Base-by-base conservation (phyloP, 2,329 filamentous ascomycete species). In the Zymoseptoria pseudotritici region DNA sequence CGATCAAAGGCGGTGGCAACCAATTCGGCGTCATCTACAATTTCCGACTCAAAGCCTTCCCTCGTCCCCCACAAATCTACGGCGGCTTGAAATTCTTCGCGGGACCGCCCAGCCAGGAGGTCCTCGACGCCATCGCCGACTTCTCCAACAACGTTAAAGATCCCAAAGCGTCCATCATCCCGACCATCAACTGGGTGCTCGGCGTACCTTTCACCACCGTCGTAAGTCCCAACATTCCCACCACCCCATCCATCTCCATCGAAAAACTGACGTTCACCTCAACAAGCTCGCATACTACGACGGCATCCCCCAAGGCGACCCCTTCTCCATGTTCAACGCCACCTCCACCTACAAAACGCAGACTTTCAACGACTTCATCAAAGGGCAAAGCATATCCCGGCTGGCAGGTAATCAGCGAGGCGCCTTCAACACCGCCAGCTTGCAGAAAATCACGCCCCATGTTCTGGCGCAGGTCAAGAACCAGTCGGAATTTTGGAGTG, bases 101-200 rank as follows among this genome's bases (percentile, higher is more conserved):
- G 36, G 22, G 46, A 49, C 13, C 36, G 13, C 21, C 52, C 22
- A 57, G 52, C 17, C 56, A 55, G 10, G 36, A 13, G 17, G 51
- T 58, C 19, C 21, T 58, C 13, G 55, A 58, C 53, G 59, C 59
- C 20, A 61, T 52, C 10, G 50, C 46, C 17, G 19, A 56, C 3
- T 61, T 61, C 50, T 50, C 29, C 50, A 21, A 13, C 5, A 58
- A 46, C 3, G 58, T 58, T 21, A 52, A 22, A 2, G 59, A 61
- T n/a, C 59, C 56, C 13, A 58, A 58, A 51, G 59, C 59, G 20
- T 53, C 52, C 4, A 57, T 61, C 26, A 58, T 61, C 46, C 54
- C 54, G 13, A 46, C 54, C 7, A 5, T 46, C 17, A 55, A 55
- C n/a, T 46, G 9, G 6, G 20, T 49, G 13, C 31, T 46, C 8